Evolutionary conservation across 805 yeast genomes (phyloP).

Genomic region (Sporopachydermia lactativora): DNA sequence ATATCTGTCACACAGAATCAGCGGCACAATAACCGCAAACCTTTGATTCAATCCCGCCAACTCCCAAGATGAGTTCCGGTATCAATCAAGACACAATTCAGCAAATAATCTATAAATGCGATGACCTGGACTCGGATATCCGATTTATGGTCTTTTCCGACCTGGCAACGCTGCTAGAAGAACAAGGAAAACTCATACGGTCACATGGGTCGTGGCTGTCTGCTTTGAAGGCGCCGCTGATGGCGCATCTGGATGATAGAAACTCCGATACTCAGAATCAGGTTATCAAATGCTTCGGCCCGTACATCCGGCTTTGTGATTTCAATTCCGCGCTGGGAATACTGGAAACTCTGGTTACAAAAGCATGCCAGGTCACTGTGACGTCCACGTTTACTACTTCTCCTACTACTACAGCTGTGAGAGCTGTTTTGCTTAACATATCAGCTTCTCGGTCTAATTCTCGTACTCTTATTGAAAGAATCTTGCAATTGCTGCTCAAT

Average conservation of each 20-base stretch:
- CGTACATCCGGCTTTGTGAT: slow-evolving; percentile 17
- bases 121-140: slow-evolving; percentile 52
- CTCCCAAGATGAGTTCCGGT: not conserved
- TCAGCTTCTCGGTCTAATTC: not conserved
- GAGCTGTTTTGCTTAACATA: not conserved
- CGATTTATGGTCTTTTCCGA: slow-evolving; percentile 80
- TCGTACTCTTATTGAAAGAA: not conserved
- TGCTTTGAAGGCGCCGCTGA: slow-evolving; percentile 8
- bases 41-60: no score
- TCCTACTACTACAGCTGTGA: not conserved
- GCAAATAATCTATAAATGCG: not conserved
- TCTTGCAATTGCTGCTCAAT: not conserved
- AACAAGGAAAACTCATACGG: slow-evolving; percentile 8
- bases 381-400: slow-evolving; percentile 1
- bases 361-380: slow-evolving; percentile 4
- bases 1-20: no score
- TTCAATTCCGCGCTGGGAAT: slow-evolving; percentile 14
- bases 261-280: slow-evolving; percentile 64
- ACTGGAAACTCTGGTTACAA: slow-evolving; percentile 10
- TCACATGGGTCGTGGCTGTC: not conserved
- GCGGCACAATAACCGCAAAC: no score
- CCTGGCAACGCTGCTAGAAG: slow-evolving; percentile 32
- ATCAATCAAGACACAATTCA: not conserved
- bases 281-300: slow-evolving; percentile 45
- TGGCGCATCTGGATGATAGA: slow-evolving; percentile 34